Evolutionary conservation across 371 early-diverging fungal genomes (phyloP).

Genomic region (Mortierella sp.): DNA sequence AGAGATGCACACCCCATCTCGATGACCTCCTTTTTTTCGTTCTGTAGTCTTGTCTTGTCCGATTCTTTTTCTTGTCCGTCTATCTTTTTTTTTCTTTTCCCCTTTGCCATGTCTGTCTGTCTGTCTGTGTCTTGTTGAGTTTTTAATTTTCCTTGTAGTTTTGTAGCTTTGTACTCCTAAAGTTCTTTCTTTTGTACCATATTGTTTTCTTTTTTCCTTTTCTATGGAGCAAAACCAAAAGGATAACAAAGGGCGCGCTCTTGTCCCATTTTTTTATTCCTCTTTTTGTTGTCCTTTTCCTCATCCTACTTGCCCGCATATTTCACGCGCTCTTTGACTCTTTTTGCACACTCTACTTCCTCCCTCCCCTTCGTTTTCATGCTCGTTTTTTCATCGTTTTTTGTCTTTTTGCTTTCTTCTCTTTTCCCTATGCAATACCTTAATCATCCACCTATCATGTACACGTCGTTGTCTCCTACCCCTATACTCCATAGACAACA

Average conservation of each 20-base stretch:
- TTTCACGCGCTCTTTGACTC: not conserved
- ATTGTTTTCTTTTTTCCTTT: not conserved
- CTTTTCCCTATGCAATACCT: not conserved
- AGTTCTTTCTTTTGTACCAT: not conserved
- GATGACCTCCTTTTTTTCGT: not conserved
- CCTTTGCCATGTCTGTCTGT: not conserved
- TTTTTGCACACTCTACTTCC: not conserved
- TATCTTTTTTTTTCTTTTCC: no score
- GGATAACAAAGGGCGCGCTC: not conserved
- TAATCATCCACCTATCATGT: not conserved
- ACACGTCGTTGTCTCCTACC: not conserved
- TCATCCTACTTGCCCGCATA: no score
- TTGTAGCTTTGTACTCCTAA: constrained; percentile 32
- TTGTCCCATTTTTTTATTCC: not conserved
- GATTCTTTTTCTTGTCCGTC: not conserved
- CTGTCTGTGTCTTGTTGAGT: not conserved
- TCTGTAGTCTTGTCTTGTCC: not conserved
- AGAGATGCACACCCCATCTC: no score
- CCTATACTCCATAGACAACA: not conserved
- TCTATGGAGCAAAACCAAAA: not conserved
- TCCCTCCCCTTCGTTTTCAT: not conserved
- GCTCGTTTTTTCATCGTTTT: not conserved
- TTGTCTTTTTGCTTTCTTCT: not conserved
- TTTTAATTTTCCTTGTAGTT: constrained; percentile 25
- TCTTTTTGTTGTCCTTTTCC: not conserved